Percentiles rank a stretch among this genome's conserved stretches.
Evolutionary conservation across 257 asterid species (phyloP).

Genomic region (Solanum rostratum): DNA sequence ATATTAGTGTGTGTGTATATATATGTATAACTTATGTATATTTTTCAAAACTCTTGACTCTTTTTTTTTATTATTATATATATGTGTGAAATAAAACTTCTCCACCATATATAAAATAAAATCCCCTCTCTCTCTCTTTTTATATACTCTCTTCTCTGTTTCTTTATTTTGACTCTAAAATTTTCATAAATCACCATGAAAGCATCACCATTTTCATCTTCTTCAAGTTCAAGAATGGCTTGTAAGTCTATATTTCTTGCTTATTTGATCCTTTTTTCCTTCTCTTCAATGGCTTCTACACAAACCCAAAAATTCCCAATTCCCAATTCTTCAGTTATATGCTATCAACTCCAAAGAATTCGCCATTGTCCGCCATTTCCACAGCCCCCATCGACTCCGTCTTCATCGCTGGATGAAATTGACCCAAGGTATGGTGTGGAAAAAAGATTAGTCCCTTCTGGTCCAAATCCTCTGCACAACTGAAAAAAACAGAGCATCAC

Average conservation of each 20-base stretch:
- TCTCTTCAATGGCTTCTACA: background rate
- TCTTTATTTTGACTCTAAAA: background rate
- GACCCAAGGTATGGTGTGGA: constrained; percentile 80
- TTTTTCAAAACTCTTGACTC: no score
- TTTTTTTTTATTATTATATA: no score
- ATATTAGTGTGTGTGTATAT: no score
- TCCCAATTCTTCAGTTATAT: background rate
- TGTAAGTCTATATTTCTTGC: background rate
- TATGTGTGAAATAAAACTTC: background rate
- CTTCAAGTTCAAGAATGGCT: background rate
- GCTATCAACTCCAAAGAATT: constrained; percentile 35
- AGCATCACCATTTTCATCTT: constrained; percentile 1
- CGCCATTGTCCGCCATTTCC: constrained; percentile 52
- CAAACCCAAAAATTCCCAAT: background rate
- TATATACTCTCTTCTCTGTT: background rate
- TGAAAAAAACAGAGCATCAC: constrained; percentile 6
- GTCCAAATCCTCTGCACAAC: constrained; percentile 91
- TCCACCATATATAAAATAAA: background rate
- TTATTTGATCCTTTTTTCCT: constrained; percentile 1
- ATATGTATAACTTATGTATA: no score
- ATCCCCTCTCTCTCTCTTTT: background rate
- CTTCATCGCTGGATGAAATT: constrained; percentile 28
- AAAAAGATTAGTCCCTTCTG: constrained; percentile 79
- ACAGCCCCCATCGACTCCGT: constrained; percentile 5
- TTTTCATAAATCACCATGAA: constrained; percentile 10